Evolutionary conservation across 768 basidiomycete species (phyloP).

Genomic region (Podaxis sp.): DNA sequence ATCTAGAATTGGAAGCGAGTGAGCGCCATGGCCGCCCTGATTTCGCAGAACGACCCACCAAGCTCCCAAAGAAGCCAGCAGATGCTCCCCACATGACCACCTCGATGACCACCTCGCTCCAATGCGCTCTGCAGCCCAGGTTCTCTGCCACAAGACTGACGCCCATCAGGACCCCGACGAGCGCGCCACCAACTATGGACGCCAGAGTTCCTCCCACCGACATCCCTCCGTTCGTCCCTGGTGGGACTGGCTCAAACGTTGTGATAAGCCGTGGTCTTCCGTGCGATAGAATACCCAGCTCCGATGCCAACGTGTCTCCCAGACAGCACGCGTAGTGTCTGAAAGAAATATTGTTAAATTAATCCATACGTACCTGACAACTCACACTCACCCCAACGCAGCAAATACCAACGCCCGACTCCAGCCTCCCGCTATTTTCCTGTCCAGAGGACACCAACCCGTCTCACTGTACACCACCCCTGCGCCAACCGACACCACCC

Average conservation of each 20-base stretch:
- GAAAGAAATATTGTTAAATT: not conserved
- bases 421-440: constrained; percentile 41
- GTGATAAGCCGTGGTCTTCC: constrained; percentile 75
- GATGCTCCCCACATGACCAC: constrained; percentile 59
- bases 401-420: constrained; percentile 64
- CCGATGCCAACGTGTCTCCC: constrained; percentile 91
- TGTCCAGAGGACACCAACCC: constrained; percentile 64
- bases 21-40: not conserved
- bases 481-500: constrained; percentile 24
- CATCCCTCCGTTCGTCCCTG: constrained; percentile 90
- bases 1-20: constrained; percentile 43
- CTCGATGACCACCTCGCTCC: constrained; percentile 34
- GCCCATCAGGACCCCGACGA: constrained; percentile 67
- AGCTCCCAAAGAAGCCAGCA: constrained; percentile 76
- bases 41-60: constrained; percentile 44
- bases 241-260: constrained; percentile 70
- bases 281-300: constrained; percentile 82
- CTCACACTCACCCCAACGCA: constrained; percentile 55
- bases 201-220: constrained; percentile 72
- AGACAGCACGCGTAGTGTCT: constrained; percentile 89
- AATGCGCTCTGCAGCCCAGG: constrained; percentile 42
- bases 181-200: constrained; percentile 67
- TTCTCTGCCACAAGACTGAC: constrained; percentile 62
- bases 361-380: not conserved
- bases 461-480: constrained; percentile 32